These are phyloP conservation scores for Closterium sp. DNA, from an alignment of 139 green algal genomes.

Conservation along the genomic window DNA sequence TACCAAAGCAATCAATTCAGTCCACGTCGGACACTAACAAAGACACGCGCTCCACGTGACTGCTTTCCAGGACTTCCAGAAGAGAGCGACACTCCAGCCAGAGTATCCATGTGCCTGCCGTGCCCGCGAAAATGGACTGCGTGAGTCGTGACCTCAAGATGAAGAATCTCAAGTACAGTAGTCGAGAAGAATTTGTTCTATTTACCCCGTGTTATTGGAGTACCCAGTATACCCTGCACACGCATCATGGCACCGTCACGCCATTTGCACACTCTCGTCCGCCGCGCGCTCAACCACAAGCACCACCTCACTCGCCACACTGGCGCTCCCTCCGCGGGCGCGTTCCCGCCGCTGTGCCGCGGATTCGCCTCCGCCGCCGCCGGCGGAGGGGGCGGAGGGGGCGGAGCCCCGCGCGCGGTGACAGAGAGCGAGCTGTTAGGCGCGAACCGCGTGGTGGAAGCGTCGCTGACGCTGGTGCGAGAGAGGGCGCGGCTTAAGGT, in stretches of 20 bases:
- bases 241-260: not conserved
- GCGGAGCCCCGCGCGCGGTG: not conserved
- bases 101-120: no score
- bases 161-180: no score
- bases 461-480: constrained; percentile 42
- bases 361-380: not conserved
- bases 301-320: not conserved
- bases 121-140: no score
- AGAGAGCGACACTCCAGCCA: no score
- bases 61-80: no score
- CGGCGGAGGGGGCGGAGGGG: not conserved
- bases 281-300: not conserved
- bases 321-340: not conserved
- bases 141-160: no score
- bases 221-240: no score
- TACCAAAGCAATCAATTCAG: no score
- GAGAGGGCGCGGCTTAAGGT: constrained; percentile 41
- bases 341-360: not conserved
- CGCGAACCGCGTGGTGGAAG: constrained; percentile 39
- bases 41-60: no score
- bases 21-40: no score
- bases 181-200: no score
- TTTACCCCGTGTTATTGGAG: no score
- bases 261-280: not conserved
- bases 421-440: not conserved